Base-by-base conservation (phyloP, 148 eudicot species). In the Silene latifolia region DNA sequence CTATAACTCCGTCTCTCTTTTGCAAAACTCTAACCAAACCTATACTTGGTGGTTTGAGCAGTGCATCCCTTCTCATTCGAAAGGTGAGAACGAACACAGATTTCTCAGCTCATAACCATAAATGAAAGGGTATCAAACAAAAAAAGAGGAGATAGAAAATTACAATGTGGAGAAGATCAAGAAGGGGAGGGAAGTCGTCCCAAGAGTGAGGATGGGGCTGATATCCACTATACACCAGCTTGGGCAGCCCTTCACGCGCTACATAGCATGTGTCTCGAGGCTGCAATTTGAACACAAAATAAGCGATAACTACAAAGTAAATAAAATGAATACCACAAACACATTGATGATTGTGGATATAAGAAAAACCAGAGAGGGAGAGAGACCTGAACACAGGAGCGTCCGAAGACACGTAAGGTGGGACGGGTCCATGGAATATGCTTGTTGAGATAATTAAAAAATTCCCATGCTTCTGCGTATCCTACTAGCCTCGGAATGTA, bases 241-340 rank as follows among this genome's bases (percentile, higher is more conserved):
- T 77, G 10, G 86, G 73, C 68, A 91, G 59, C 63, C 97, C 97
- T 57, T 79, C 81, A 64, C 80, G 82, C 7, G 95, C 93, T 66
- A 93, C 80, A 77, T 93, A 93, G 79, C 98, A 93, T 15, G 86
- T 87, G 67, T 93, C 98, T 78, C 98, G 89, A 64, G 98, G 98
- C 98, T 93, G 90, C 76, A 65, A 67, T 53, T 70, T 7, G 7
- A 19, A 71, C 58, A 12, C 32, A 5, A 46, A 20, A 21, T 21
- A 13, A 35, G 5, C 32, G 14, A 66, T 19, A 35, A 32, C 39
- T 68, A 18, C 32, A 9, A 1, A 69, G 4, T 47, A 11, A 39
- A 39, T 39, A 8, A 39, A 39, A 21, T 46, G 6, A 18, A 63
- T n/a, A 15, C 4, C 17, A 64, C 48, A 20, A 62, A 62, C 66